These are phyloP conservation scores for Aspergillus egyptiacus DNA, from an alignment of 495 filamentous ascomycete genomes.

Conservation along the genomic window DNA sequence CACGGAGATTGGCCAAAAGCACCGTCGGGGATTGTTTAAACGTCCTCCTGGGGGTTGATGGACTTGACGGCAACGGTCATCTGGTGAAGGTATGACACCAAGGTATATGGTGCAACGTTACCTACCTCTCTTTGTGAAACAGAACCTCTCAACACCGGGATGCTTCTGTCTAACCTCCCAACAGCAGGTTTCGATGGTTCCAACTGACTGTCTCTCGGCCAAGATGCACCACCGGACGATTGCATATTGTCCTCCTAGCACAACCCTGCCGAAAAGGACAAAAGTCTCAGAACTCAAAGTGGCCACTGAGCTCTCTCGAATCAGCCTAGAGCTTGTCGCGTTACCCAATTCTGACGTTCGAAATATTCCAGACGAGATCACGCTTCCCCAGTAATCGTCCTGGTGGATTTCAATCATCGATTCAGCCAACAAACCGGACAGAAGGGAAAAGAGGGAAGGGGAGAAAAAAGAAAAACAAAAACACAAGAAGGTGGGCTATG, in stretches of 20 bases:
- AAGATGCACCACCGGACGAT: constrained; percentile 18
- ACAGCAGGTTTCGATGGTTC: constrained; percentile 13
- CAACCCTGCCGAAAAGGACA: constrained; percentile 10
- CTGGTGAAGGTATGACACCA: constrained; percentile 3
- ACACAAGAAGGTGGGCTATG: constrained; percentile 10
- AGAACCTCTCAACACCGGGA: constrained; percentile 17
- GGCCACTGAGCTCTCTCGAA: constrained; percentile 8
- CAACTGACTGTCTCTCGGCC: constrained; percentile 14
- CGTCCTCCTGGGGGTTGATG: constrained; percentile 10
- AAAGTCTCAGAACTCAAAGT: constrained; percentile 16
- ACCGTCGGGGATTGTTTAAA: constrained; percentile 9
- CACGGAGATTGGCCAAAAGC: constrained; percentile 14
- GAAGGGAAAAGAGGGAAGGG: constrained; percentile 6
- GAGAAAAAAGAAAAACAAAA: constrained; percentile 10
- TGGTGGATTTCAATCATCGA: neutral
- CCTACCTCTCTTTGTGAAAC: constrained; percentile 15
- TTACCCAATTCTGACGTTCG: constrained; percentile 1
- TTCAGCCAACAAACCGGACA: neutral
- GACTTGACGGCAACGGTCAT: constrained; percentile 15
- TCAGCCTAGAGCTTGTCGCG: constrained; percentile 6
- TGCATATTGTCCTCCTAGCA: constrained; percentile 19
- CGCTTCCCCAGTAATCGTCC: too few species aligned
- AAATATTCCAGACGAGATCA: constrained; percentile 13
- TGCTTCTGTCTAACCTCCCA: constrained; percentile 17
- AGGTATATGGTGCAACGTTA: constrained; percentile 17